phyloP scores from a whole-genome alignment of 1,284 basidiomycete genomes.

The Schizophyllum commune region DNA sequence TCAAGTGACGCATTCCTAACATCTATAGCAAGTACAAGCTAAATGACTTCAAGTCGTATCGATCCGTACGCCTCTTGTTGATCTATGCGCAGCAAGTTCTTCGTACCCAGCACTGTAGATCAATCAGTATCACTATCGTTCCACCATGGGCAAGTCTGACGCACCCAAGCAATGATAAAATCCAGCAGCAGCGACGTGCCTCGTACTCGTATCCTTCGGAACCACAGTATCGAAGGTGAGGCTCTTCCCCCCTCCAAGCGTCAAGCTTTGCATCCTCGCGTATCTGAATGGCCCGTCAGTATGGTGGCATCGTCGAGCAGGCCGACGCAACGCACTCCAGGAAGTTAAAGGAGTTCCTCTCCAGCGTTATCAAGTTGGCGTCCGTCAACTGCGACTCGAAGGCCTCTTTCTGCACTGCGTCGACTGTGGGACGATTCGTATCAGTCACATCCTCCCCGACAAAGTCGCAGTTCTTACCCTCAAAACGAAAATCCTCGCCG shows the following conservation, averaged over 20 bases:
- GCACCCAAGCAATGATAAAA: constrained; percentile 76
- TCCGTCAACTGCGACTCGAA: constrained; percentile 48
- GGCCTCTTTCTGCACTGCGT: constrained; percentile 12
- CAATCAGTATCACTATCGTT: not conserved
- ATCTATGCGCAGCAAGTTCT: constrained; percentile 45
- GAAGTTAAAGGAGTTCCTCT: constrained; percentile 71
- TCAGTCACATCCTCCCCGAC: not conserved
- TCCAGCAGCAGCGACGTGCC: constrained; percentile 68
- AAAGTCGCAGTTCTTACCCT: constrained; percentile 32
- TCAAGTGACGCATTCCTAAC: too few relatives aligned
- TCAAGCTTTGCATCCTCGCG: constrained; percentile 63
- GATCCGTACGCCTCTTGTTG: constrained; percentile 49
- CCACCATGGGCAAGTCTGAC: constrained; percentile 15
- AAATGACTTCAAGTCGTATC: constrained; percentile 14
- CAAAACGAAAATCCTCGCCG: constrained; percentile 58
- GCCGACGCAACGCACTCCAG: constrained; percentile 46
- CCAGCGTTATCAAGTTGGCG: constrained; percentile 47
- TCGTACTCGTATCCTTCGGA: constrained; percentile 55
- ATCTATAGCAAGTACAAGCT: too few relatives aligned
- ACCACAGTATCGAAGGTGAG: constrained; percentile 61
- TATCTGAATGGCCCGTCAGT: constrained; percentile 42
- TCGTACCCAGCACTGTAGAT: constrained; percentile 54
- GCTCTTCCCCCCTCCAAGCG: constrained; percentile 38
- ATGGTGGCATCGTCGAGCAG: not conserved
- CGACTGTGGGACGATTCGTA: constrained; percentile 1